Evolutionary conservation across 1,284 basidiomycete species (phyloP), one percentile per base, ranked within the genome.

Genomic region (Pseudozyma tsukubaensis): DNA sequence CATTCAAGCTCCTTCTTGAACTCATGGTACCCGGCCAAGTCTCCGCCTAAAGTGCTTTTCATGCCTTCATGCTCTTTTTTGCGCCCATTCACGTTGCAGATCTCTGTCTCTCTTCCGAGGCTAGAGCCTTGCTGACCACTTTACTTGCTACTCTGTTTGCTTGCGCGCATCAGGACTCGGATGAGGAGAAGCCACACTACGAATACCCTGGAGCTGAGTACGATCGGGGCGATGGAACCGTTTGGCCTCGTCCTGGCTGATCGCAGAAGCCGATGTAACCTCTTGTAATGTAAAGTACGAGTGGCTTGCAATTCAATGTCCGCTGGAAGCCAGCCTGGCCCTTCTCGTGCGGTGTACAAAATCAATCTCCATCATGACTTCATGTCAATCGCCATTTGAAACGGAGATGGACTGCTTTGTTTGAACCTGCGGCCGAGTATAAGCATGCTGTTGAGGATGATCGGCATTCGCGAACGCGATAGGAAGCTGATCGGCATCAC

Each of bases 171-270:
- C 56, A 77, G 74, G 79, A 81, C 47, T 78, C 78, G 60, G 78
- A 80, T 52, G 78, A 80, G 50, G 78, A 80, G 37, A 68, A 70
- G 60, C 77, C 75, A 1, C 72, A 77, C 51, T 76, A 76, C 56
- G 68, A 72, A 43, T 76, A 72, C 45, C 73, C 69, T n/a, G 73
- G 73, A 18, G 58, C 73, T 13, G 73, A 76, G 8, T 76, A 76
- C 61, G 73, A 76, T 45, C 68, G 73, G 8, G 73, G 73, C 8
- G 73, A 76, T 43, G 73, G 73, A 16, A 76, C 73, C 14, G 73
- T 76, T 8, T 76, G 73, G 73, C 73, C 73, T 13, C 68, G 66
- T 32, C 67, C 67, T 34, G 61, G 60, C 9, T 70, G 24, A 29
- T 29, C 24, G 24, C 24, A 29, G 24, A 24, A 54, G n/a, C n/a